Base-by-base conservation (phyloP, 257 asterid genomes). In the Pogostemon cablin region DNA sequence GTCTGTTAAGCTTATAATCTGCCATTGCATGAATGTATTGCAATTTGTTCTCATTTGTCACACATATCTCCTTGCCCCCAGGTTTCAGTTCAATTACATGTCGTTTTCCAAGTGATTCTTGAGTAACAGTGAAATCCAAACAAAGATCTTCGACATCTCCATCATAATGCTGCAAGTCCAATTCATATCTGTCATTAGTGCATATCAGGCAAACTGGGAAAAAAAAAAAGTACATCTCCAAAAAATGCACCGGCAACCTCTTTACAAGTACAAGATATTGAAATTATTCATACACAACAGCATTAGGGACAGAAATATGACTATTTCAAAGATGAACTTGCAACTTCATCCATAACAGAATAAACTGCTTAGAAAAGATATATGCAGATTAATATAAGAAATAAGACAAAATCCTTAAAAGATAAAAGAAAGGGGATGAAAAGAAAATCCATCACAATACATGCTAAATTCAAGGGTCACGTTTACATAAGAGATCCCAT, bases 11-110 rank as follows among this genome's bases (percentile, higher is more conserved):
- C 79, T 93, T 93, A 86, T 84, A 89, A 80, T 91, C 99, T 37
- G 99, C 99, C 83, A 93, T 87, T 73, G 92, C 96, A 87, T 93
- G 92, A 78, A 93, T 88, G 77, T 91, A 93, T 78, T 91, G 99
- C 91, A 93, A 76, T 87, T 89, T 93, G 86, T 91, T 93, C 82
- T 91, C 97, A 83, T 89, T 85, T 70, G 93, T 81, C 80, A 93
- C 96, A 77, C 75, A 74, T 43, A 76, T 67, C 77, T 93, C 93
- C 85, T 88, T 91, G 75, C 97, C 99, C 39, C 96, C 99, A 9
- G 92, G 96, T 82, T 93, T 93, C 50, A 93, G 95, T 79, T 93
- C 99, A 76, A 89, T 77, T 68, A 91, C 84, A 71, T 80, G 82
- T 44, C 90, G 81, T 70, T 83, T 86, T 67, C 96, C 97, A 55